These are phyloP conservation scores for cucumber (Cucumis sativus) DNA, from an alignment of 306 rosid genomes.

Conservation along the genomic window DNA sequence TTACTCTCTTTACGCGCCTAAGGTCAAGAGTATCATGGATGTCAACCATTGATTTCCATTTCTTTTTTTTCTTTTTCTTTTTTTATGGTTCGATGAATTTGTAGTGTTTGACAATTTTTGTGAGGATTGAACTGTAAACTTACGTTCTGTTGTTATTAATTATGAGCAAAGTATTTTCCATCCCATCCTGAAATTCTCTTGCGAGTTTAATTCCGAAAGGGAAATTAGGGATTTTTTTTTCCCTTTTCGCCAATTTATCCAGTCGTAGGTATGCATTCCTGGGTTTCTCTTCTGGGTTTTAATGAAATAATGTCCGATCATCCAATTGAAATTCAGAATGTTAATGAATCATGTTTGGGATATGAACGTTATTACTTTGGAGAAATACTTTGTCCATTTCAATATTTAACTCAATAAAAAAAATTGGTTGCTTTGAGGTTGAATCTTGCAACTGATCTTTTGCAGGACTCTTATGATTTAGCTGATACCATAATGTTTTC, in stretches of 20 bases:
- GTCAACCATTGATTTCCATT: background rate
- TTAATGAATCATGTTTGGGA: background rate
- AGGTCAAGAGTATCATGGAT: conserved; percentile 59
- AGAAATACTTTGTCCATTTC: background rate
- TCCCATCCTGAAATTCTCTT: background rate
- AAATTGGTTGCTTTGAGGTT: background rate
- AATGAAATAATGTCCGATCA: background rate
- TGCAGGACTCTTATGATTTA: background rate
- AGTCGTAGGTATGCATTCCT: background rate
- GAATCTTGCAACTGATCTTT: background rate
- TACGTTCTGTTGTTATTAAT: background rate
- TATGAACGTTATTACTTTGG: background rate
- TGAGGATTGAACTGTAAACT: background rate
- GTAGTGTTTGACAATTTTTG: background rate
- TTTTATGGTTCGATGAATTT: background rate
- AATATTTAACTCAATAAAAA: background rate
- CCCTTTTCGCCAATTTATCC: background rate
- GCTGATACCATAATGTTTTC: background rate
- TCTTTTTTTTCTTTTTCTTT: background rate
- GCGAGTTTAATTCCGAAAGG: background rate
- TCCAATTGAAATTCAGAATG: background rate
- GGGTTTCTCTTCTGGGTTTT: background rate
- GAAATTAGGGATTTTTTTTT: background rate
- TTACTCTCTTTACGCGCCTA: conserved; percentile 53
- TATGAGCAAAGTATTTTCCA: background rate